Percentiles rank a stretch among this genome's conserved stretches.
phyloP scores from a whole-genome alignment of 371 early-diverging fungal genomes.

The Lichtheimia hyalospora region DNA sequence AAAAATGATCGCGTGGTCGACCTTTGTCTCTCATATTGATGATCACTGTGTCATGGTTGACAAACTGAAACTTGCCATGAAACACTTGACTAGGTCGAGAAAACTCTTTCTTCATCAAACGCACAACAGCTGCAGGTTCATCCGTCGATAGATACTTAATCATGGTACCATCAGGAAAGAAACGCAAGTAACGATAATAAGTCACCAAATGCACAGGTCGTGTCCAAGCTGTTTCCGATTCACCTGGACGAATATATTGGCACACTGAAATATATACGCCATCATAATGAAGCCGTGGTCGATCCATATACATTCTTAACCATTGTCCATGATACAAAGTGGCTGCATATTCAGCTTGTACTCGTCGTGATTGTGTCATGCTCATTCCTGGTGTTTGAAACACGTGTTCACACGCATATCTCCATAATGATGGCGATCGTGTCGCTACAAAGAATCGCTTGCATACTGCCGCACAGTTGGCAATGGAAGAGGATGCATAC shows the following conservation, averaged over 20 bases:
- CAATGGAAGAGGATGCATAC: slow-evolving; percentile 31
- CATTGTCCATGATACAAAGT: slow-evolving; percentile 19
- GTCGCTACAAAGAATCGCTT: slow-evolving; percentile 45
- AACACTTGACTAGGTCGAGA: slow-evolving; percentile 32
- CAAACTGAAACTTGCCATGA: slow-evolving; percentile 34
- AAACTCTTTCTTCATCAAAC: slow-evolving; percentile 19
- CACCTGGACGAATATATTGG: slow-evolving; percentile 48
- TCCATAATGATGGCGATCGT: slow-evolving; percentile 48
- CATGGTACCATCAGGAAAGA: slow-evolving; percentile 50
- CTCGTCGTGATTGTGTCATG: slow-evolving; percentile 7
- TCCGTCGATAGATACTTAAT: slow-evolving; percentile 38
- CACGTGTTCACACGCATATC: slow-evolving; percentile 41
- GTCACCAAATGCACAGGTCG: slow-evolving; percentile 55
- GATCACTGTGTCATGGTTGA: slow-evolving; percentile 8
- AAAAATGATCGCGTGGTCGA: slow-evolving; percentile 32
- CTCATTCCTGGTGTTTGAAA: slow-evolving; percentile 23
- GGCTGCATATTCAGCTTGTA: slow-evolving; percentile 12
- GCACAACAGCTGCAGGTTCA: slow-evolving; percentile 41
- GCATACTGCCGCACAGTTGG: slow-evolving; percentile 43
- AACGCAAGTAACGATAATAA: slow-evolving; percentile 62
- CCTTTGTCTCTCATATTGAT: slow-evolving; percentile 23
- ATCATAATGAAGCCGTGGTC: slow-evolving; percentile 57
- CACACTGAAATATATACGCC: slow-evolving; percentile 62
- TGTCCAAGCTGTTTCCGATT: slow-evolving; percentile 44
- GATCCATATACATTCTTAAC: slow-evolving; percentile 46